Evolutionary conservation across 306 rosid genomes (phyloP).

Genomic region (Cyclanthera cordifolia): DNA sequence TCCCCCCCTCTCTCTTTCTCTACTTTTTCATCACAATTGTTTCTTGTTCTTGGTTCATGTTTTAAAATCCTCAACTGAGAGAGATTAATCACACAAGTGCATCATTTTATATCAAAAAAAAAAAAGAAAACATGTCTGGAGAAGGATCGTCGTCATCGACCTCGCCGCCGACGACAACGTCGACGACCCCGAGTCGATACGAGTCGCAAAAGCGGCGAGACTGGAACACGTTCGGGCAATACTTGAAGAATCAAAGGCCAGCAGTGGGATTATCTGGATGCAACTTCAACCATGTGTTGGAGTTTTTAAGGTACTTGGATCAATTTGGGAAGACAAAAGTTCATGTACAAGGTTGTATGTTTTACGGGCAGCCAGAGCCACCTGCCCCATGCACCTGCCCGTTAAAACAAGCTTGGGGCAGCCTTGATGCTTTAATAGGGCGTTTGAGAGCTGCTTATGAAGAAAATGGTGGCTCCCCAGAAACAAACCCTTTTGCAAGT

Average conservation of each 20-base stretch:
- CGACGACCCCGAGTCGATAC: conserved; percentile 47
- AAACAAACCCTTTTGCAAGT: conserved; percentile 48
- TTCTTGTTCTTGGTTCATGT: neutral
- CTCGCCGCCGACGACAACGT: conserved; percentile 18
- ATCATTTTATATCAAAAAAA: too few relatives aligned
- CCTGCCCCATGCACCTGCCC: conserved; percentile 65
- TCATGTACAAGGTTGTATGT: conserved; percentile 55
- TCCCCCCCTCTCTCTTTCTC: conserved; percentile 15
- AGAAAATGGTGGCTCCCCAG: conserved; percentile 54
- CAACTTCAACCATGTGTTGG: conserved; percentile 55
- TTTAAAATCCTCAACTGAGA: too few relatives aligned
- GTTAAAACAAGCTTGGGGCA: conserved; percentile 60
- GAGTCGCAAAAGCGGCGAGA: conserved; percentile 70
- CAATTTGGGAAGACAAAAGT: conserved; percentile 74
- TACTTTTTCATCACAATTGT: neutral
- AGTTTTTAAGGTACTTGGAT: conserved; percentile 48
- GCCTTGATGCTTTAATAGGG: conserved; percentile 61
- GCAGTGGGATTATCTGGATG: conserved; percentile 44
- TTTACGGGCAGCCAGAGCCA: conserved; percentile 60
- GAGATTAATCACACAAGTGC: too few relatives aligned
- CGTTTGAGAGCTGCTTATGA: conserved; percentile 63
- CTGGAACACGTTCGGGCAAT: conserved; percentile 70
- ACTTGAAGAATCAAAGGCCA: conserved; percentile 49
- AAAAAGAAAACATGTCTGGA: conserved; percentile 33
- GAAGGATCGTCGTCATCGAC: conserved; percentile 35